These are phyloP conservation scores for Hamamelis virginiana DNA, from an alignment of 164 flowering plant genomes.

Conservation along the genomic window DNA sequence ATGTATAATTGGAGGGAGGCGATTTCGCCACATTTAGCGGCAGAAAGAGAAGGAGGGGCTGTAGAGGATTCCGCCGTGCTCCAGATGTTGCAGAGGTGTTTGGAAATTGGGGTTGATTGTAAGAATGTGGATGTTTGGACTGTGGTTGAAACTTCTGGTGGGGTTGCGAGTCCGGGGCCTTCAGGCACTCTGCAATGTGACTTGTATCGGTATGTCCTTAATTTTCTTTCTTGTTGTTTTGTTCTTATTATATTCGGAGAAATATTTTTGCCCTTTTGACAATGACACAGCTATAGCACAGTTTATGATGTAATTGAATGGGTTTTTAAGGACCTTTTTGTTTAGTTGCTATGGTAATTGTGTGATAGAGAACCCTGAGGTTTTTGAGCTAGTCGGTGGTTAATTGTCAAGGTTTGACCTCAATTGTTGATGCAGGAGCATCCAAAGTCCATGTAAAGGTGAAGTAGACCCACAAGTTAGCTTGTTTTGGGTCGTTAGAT, in stretches of 20 bases:
- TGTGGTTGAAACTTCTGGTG: conserved; percentile 92
- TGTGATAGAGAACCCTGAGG: background rate
- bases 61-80: conserved; percentile 54
- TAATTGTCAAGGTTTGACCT: background rate
- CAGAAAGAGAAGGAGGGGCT: conserved; percentile 63
- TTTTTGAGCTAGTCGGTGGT: background rate
- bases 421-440: too few species aligned
- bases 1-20: conserved; percentile 85
- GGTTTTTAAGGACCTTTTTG: too few species aligned
- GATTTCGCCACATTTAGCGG: conserved; percentile 92
- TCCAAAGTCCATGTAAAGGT: too few species aligned
- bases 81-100: conserved; percentile 49
- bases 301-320: background rate
- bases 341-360: too few species aligned
- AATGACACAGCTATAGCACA: background rate
- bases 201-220: conserved; percentile 58
- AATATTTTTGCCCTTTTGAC: too few species aligned
- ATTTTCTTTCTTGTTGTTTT: background rate
- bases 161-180: conserved; percentile 97
- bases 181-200: conserved; percentile 94
- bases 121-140: conserved; percentile 34
- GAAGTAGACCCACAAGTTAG: too few species aligned
- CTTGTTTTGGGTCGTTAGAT: too few species aligned
- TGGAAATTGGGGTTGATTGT: conserved; percentile 30
- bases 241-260: too few species aligned